Evolutionary conservation across 2,329 filamentous ascomycete species (phyloP).

Genomic region (Sporothrix pseudoabietina): DNA sequence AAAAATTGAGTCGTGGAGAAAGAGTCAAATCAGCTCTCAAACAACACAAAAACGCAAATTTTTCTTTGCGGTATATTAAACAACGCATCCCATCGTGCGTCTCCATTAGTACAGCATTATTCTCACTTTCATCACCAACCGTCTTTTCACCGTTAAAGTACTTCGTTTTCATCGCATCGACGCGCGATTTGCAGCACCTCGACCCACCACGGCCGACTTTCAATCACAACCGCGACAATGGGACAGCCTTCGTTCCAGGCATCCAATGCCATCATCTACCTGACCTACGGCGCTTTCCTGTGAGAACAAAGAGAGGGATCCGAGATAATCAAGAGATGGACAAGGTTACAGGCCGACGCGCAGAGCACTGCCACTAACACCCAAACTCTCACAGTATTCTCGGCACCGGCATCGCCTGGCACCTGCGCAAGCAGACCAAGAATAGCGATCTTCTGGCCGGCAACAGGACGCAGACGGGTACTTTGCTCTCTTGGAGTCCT

Average conservation of each 20-base stretch:
- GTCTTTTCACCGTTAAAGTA: background rate
- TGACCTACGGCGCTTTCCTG: constrained; percentile 78
- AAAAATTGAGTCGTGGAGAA: background rate
- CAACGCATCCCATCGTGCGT: constrained; percentile 7
- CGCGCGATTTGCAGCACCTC: background rate
- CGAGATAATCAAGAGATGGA: background rate
- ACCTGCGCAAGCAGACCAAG: constrained; percentile 61
- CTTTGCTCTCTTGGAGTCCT: constrained; percentile 15
- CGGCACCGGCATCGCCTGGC: constrained; percentile 63
- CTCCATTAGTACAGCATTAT: background rate
- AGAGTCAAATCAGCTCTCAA: constrained; percentile 10
- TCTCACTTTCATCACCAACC: background rate
- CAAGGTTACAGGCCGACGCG: background rate
- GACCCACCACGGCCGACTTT: background rate
- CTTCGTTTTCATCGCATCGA: background rate
- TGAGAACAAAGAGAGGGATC: constrained; percentile 43
- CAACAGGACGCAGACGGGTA: constrained; percentile 83
- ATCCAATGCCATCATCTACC: constrained; percentile 81
- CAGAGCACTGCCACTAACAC: constrained; percentile 21
- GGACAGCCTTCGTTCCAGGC: constrained; percentile 73
- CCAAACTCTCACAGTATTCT: constrained; percentile 54
- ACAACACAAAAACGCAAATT: background rate
- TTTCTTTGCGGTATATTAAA: constrained; percentile 15
- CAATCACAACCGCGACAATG: constrained; percentile 52
- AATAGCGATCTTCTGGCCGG: constrained; percentile 72